Evolutionary conservation across 2,329 filamentous ascomycete species (phyloP).

Genomic region (Stenocarpella maydis): DNA sequence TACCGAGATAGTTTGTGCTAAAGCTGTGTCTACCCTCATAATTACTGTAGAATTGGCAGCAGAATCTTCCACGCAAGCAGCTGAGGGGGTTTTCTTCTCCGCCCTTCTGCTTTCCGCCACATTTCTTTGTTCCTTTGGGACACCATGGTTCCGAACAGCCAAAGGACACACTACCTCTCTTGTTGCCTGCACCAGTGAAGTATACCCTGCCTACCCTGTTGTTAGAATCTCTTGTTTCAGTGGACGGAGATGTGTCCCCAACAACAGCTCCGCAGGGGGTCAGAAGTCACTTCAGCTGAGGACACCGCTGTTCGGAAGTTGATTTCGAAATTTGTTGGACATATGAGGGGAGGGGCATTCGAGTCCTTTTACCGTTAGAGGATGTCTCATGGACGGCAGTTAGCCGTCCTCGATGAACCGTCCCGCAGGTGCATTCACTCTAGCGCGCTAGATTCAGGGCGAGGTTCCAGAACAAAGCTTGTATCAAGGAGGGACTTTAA

Average conservation of each 20-base stretch:
- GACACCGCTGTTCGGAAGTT: background rate
- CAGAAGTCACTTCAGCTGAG: background rate
- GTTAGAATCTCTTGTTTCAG: too few species aligned
- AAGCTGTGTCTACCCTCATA: constrained; percentile 4
- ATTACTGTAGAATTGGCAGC: background rate
- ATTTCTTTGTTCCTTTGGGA: background rate
- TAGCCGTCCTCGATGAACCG: constrained; percentile 6
- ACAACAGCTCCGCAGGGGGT: background rate
- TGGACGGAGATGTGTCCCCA: background rate
- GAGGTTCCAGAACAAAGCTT: constrained; percentile 21
- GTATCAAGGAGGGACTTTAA: constrained; percentile 22
- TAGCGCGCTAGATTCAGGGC: background rate
- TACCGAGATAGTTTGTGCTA: constrained; percentile 14
- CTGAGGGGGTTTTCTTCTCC: background rate
- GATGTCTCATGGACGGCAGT: constrained; percentile 7
- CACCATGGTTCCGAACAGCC: background rate
- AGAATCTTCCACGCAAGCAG: background rate
- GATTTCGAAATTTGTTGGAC: background rate
- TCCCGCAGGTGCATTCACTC: background rate
- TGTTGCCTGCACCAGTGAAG: background rate
- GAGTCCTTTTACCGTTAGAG: background rate
- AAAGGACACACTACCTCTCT: background rate
- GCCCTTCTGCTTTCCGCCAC: too few species aligned
- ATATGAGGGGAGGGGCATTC: background rate
- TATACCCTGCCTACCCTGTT: background rate